A percentile compares a stretch with the other conserved stretches of the same genome.
phyloP scores from a whole-genome alignment of 1,284 basidiomycete species.

The Phellopilus nigrolimitatus region DNA sequence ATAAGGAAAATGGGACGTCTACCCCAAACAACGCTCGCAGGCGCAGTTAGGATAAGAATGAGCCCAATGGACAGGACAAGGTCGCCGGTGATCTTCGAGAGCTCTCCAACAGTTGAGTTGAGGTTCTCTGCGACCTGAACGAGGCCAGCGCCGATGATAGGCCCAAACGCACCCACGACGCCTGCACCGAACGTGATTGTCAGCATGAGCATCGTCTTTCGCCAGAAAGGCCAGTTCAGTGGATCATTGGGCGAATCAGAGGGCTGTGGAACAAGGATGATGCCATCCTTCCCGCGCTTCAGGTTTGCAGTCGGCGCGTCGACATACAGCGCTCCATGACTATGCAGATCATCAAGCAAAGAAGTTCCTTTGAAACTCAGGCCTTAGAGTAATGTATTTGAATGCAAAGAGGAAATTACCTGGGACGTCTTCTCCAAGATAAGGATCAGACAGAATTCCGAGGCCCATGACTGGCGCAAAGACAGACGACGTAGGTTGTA shows the following conservation, averaged over 20 bases:
- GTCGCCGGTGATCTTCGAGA: slow-evolving; percentile 21
- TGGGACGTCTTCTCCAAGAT: slow-evolving; percentile 21
- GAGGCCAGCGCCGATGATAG: slow-evolving; percentile 21
- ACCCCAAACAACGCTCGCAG: slow-evolving; percentile 21
- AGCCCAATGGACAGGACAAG: slow-evolving; percentile 19
- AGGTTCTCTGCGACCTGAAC: slow-evolving; percentile 20
- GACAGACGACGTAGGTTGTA: too few relatives aligned
- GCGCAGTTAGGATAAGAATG: slow-evolving; percentile 20
- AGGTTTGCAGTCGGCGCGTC: slow-evolving; percentile 6
- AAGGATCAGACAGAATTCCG: slow-evolving; percentile 22
- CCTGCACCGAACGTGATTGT: slow-evolving; percentile 21
- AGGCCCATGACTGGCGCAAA: too few relatives aligned
- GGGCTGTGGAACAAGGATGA: slow-evolving; percentile 24
- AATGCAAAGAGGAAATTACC: too few relatives aligned
- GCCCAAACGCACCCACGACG: slow-evolving; percentile 21
- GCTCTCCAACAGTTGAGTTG: slow-evolving; percentile 12
- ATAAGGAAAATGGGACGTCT: slow-evolving; percentile 18
- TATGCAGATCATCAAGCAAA: slow-evolving; percentile 19
- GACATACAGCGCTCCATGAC: slow-evolving; percentile 1
- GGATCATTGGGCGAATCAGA: too few relatives aligned
- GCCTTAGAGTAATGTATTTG: too few relatives aligned
- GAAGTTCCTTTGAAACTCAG: slow-evolving; percentile 20
- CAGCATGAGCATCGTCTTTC: slow-evolving; percentile 21
- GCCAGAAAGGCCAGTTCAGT: slow-evolving; percentile 24
- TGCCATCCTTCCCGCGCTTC: slow-evolving; percentile 21